Conservation (phyloP, 495 filamentous ascomycete species). For the Coniosporium apollinis region DNA sequence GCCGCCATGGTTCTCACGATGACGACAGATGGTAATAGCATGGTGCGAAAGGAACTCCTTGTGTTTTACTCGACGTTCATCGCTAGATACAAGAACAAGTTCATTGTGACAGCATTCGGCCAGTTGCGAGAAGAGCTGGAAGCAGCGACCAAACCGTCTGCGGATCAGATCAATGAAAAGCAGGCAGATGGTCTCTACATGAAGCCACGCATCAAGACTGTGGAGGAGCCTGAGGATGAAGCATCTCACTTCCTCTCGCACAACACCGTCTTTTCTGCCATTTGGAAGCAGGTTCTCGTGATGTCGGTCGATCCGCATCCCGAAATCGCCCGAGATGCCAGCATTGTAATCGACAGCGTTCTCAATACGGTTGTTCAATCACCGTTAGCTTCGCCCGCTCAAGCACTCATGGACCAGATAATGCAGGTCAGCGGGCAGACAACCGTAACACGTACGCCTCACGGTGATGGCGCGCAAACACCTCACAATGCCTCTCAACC, state of each 20-base stretch:
- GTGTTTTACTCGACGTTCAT: constrained; percentile 91
- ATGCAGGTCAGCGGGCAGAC: constrained; percentile 19
- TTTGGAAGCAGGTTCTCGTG: constrained; percentile 85
- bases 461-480: constrained; percentile 7
- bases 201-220: constrained; percentile 1
- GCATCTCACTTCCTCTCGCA: constrained; percentile 42
- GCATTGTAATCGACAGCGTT: constrained; percentile 66
- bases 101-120: constrained; percentile 82
- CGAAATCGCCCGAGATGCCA: constrained; percentile 73
- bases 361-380: constrained; percentile 63
- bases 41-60: constrained; percentile 82
- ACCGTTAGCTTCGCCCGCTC: constrained; percentile 49
- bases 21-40: constrained; percentile 76
- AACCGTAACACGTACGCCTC: background rate
- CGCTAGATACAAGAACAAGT: constrained; percentile 78
- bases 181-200: constrained; percentile 10
- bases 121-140: constrained; percentile 75
- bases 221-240: background rate
- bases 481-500: constrained; percentile 27
- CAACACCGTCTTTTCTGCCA: constrained; percentile 75
- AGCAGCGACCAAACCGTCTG: constrained; percentile 2
- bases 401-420: constrained; percentile 62
- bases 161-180: background rate
- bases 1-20: constrained; percentile 73
- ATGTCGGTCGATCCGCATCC: constrained; percentile 89